Conservation (phyloP, 176 grass and related monocot genomes). For the Calamus simplicifolius region DNA sequence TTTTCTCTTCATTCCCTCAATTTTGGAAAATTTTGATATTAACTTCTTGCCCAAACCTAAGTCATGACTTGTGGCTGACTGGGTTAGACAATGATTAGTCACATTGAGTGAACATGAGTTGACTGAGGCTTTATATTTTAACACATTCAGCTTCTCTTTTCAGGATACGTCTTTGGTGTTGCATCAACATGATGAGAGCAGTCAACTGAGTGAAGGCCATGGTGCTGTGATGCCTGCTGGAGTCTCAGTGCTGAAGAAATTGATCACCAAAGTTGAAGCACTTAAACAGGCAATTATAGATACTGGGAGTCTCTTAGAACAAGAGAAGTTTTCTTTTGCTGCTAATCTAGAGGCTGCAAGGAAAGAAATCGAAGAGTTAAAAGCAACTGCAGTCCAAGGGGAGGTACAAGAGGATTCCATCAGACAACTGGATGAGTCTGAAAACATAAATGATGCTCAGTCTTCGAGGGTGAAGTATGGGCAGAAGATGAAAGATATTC, state of each 20-base stretch:
- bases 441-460: constrained; percentile 15
- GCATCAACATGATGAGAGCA: constrained; percentile 4
- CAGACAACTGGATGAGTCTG: constrained; percentile 1
- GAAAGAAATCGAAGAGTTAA: constrained; percentile 32
- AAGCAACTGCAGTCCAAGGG: constrained; percentile 12
- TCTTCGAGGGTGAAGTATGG: constrained; percentile 21
- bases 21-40: too few species aligned
- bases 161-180: constrained; percentile 25
- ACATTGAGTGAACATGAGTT: too few species aligned
- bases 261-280: constrained; percentile 63
- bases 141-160: constrained; percentile 7
- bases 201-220: constrained; percentile 3
- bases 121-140: neutral
- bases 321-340: constrained; percentile 29
- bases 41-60: too few species aligned
- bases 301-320: constrained; percentile 31
- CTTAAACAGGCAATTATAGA: constrained; percentile 32
- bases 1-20: too few species aligned
- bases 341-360: constrained; percentile 26
- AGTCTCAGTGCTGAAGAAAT: constrained; percentile 34
- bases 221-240: neutral
- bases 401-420: constrained; percentile 33
- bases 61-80: too few species aligned
- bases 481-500: constrained; percentile 12
- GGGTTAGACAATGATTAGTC: too few species aligned